Evolutionary conservation across 441 rosid species (phyloP), one percentile per base, ranked within the genome.

Genomic region (Arabidopsis lyrata): DNA sequence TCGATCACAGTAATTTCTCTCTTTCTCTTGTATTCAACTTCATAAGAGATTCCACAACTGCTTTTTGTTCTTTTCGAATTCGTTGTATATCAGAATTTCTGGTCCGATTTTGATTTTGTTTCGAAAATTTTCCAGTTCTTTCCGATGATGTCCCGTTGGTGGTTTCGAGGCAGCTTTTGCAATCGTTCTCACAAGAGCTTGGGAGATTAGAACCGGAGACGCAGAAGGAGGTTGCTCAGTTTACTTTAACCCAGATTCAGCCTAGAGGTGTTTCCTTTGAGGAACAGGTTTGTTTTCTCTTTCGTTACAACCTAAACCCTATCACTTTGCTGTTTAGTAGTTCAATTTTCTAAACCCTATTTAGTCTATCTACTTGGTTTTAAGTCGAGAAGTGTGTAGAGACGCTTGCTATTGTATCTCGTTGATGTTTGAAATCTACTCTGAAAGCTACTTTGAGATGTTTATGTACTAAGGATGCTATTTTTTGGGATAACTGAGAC

Each of bases 201-300:
- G 97, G 90, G 75, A 88, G 85, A 71, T 82, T 96, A 78, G 88
- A 85, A 77, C 81, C 96, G 14, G 97, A 89, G 52, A 81, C 85
- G n/a, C 96, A 93, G 62, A 96, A 93, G 86, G 98, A 96, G 74
- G 90, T 91, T 81, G 92, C 97, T 5, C 88, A 87, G 69, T 88
- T 88, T 76, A 89, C 92, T 36, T 96, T 96, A 34, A 79, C 90
- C 16, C 97, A 90, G 89, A 91, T 96, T 87, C 99, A 96, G 80
- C 98, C 97, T 31, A 88, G 99, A 61, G 98, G 93, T 65, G 97
- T 96, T 78, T 96, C 99, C 52, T 93, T 96, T 63, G 99, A 93
- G 78, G 99, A 96, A 81, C 99, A 91, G 96, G 99, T 95, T 77
- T 35, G 63, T 71, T 38, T 66, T 29, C 14, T 50, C 63, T 32